These are phyloP conservation scores for Beauveria asiatica DNA, from an alignment of 2,329 filamentous ascomycete species.

Conservation along the genomic window DNA sequence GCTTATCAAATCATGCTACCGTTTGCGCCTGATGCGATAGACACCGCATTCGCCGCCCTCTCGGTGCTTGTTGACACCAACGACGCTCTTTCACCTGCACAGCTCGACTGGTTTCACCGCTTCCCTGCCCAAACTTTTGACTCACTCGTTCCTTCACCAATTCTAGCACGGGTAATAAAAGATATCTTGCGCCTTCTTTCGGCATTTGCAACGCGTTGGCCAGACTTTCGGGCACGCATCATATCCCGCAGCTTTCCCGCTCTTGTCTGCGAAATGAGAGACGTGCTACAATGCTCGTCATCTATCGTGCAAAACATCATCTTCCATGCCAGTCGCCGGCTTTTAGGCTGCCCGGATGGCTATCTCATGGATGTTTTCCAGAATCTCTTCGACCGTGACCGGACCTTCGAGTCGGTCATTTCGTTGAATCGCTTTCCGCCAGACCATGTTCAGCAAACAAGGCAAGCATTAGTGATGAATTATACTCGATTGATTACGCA, in stretches of 20 bases:
- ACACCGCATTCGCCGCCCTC: conserved; percentile 27
- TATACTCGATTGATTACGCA: neutral
- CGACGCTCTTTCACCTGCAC: conserved; percentile 18
- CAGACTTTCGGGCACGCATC: conserved; percentile 10
- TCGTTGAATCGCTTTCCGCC: neutral
- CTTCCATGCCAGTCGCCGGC: conserved; percentile 23
- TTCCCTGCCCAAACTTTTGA: conserved; percentile 28
- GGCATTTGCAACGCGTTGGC: conserved; percentile 18
- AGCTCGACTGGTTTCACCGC: conserved; percentile 26
- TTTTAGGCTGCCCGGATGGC: conserved; percentile 18
- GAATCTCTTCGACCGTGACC: conserved; percentile 19
- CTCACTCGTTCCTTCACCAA: conserved; percentile 13
- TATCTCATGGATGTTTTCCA: conserved; percentile 10
- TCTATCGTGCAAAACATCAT: conserved; percentile 18
- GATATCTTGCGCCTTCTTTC: conserved; percentile 19
- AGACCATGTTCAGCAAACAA: neutral
- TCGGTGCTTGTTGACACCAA: conserved; percentile 31
- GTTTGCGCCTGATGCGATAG: conserved; percentile 14
- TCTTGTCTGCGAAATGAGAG: conserved; percentile 19
- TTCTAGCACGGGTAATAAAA: neutral
- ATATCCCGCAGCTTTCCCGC: conserved; percentile 20
- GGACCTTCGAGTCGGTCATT: conserved; percentile 14
- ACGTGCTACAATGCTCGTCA: conserved; percentile 20
- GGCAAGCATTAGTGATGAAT: neutral
- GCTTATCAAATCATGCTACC: conserved; percentile 22